These are phyloP conservation scores for Sporothrix schenckii DNA, from an alignment of 2,329 filamentous ascomycete genomes.

Conservation along the genomic window DNA sequence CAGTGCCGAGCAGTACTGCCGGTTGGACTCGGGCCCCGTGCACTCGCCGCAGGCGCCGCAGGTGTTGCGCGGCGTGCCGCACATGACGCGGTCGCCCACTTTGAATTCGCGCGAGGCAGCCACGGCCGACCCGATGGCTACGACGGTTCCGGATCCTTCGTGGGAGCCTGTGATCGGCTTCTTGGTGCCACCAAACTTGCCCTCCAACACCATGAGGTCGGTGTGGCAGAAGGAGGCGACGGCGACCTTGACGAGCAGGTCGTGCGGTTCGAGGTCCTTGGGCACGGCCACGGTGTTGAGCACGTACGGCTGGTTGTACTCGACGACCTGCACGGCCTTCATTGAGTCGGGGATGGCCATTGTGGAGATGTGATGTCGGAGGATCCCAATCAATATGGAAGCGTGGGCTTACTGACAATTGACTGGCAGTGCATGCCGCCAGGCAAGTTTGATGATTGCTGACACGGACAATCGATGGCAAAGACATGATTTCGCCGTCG, in stretches of 20 bases:
- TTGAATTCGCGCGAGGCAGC: conserved; percentile 43
- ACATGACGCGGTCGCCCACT: conserved; percentile 59
- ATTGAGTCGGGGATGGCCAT: conserved; percentile 15
- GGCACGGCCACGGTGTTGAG: conserved; percentile 46
- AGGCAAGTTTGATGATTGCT: neutral
- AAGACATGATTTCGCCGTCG: neutral
- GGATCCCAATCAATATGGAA: neutral
- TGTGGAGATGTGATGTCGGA: neutral
- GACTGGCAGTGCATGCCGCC: too few relatives aligned
- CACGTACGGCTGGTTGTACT: conserved; percentile 19
- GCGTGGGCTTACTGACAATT: too few relatives aligned
- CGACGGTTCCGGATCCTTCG: conserved; percentile 61
- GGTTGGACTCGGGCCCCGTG: conserved; percentile 49
- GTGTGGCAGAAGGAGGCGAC: conserved; percentile 66
- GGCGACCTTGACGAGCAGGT: conserved; percentile 63
- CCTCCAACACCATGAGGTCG: conserved; percentile 58
- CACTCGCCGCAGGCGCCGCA: conserved; percentile 60
- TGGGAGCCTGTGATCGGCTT: conserved; percentile 59
- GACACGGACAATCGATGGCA: neutral
- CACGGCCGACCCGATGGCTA: conserved; percentile 48
- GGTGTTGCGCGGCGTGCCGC: conserved; percentile 55
- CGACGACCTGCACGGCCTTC: conserved; percentile 26
- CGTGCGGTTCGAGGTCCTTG: conserved; percentile 50
- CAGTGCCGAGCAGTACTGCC: conserved; percentile 56
- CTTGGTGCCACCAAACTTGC: conserved; percentile 47